Percentiles rank a stretch among this genome's conserved stretches.
Evolutionary conservation across 768 basidiomycete species (phyloP).

Genomic region (Ephemerocybe angulata): DNA sequence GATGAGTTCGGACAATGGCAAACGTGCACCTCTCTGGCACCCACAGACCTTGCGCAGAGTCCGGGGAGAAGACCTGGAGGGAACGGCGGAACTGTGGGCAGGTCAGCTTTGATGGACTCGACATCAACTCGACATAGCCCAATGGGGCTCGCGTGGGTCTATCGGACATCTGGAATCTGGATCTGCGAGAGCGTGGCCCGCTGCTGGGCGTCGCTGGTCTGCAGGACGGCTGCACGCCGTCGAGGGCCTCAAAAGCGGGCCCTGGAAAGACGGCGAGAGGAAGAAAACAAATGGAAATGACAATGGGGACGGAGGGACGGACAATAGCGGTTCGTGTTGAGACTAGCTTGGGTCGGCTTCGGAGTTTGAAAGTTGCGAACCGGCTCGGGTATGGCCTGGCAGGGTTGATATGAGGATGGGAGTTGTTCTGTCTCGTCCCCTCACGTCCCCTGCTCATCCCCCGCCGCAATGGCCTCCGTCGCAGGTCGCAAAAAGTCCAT

Average conservation of each 20-base stretch:
- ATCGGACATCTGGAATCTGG: not conserved
- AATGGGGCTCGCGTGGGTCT: constrained; percentile 2
- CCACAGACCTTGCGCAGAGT: too few relatives aligned
- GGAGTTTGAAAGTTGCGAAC: not conserved
- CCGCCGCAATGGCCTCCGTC: constrained; percentile 42
- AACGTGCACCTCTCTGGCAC: too few relatives aligned
- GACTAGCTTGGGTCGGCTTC: not conserved
- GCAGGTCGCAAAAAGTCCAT: constrained; percentile 81
- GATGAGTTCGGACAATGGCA: too few relatives aligned
- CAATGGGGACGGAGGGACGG: not conserved
- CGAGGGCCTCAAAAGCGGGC: not conserved
- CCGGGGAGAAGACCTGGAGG: too few relatives aligned
- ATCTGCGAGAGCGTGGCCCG: not conserved
- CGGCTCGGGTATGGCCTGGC: not conserved
- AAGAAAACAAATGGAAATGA: too few relatives aligned
- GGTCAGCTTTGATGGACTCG: not conserved
- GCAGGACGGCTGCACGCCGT: not conserved
- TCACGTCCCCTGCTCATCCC: not conserved
- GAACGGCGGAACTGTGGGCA: too few relatives aligned
- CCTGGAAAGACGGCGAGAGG: not conserved
- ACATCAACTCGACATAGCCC: not conserved
- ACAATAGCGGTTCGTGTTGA: not conserved
- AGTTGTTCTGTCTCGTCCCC: not conserved
- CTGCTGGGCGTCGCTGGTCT: too few relatives aligned
- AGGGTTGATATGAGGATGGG: not conserved